phyloP scores from a whole-genome alignment of 2,329 filamentous ascomycete genomes.

The Trichoderma pleuroti region DNA sequence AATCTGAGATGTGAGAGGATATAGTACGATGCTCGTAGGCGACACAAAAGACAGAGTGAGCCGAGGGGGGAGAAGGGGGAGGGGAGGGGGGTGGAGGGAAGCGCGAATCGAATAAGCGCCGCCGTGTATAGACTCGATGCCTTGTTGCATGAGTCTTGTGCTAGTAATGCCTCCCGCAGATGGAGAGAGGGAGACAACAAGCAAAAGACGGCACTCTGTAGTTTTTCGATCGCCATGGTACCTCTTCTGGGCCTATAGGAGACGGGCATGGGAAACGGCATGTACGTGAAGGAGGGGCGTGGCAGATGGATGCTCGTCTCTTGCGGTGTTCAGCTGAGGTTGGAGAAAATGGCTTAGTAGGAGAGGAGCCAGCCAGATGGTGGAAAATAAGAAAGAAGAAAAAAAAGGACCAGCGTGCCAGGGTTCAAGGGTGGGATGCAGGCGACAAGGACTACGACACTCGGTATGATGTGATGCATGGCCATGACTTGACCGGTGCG shows the following conservation, averaged over 20 bases:
- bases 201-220: neutral
- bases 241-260: neutral
- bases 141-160: neutral
- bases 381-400: no score
- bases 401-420: neutral
- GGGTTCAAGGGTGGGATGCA: neutral
- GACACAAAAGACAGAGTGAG: neutral
- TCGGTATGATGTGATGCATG: neutral
- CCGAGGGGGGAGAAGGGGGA: neutral
- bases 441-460: neutral
- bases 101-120: neutral
- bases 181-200: neutral
- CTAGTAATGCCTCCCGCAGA: neutral
- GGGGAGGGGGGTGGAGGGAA: neutral
- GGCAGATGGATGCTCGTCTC: neutral
- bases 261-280: neutral
- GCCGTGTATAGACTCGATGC: neutral
- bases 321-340: neutral
- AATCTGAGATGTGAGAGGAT: neutral
- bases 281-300: neutral
- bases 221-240: neutral
- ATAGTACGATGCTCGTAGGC: no score
- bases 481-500: neutral
- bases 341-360: neutral
- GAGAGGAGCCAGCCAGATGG: neutral